A percentile compares a stretch with the other conserved stretches of the same genome.
Conservation (phyloP, 2,329 filamentous ascomycete species). For the Chrysosporium queenslandicum region DNA sequence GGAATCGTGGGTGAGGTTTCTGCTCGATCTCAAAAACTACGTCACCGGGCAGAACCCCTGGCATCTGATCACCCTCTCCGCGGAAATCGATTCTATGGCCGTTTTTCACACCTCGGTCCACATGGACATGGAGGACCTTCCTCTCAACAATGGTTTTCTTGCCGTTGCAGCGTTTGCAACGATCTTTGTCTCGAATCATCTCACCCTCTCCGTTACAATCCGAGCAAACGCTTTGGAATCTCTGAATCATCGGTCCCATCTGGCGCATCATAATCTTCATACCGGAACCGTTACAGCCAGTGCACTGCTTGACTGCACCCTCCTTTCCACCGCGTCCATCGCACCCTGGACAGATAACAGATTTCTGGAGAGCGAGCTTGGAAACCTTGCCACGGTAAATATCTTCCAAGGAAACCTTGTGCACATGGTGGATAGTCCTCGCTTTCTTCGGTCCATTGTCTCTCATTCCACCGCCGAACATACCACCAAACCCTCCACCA, state of each 20-base stretch:
- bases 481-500: slow-evolving; percentile 59
- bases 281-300: slow-evolving; percentile 82
- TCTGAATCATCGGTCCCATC: slow-evolving; percentile 99
- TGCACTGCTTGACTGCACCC: slow-evolving; percentile 87
- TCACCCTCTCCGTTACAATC: slow-evolving; percentile 98
- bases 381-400: slow-evolving; percentile 97
- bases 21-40: slow-evolving; percentile 98
- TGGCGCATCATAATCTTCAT: slow-evolving; percentile 99
- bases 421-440: slow-evolving; percentile 92
- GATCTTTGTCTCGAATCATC: slow-evolving; percentile 91
- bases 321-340: slow-evolving; percentile 93
- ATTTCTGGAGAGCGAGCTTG: slow-evolving; percentile 93
- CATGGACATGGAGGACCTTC: slow-evolving; percentile 96
- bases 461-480: slow-evolving; percentile 70
- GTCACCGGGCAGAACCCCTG: slow-evolving; percentile 85
- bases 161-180: slow-evolving; percentile 89
- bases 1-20: slow-evolving; percentile 94
- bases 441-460: slow-evolving; percentile 80
- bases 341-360: slow-evolving; percentile 91
- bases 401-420: slow-evolving; percentile 96
- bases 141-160: slow-evolving; percentile 98
- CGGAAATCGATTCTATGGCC: slow-evolving; percentile 96
- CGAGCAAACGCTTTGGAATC: slow-evolving; percentile 97
- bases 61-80: slow-evolving; percentile 91
- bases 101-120: slow-evolving; percentile 85